These are phyloP conservation scores for Myriosclerotinia scirpicola DNA, from an alignment of 2,329 filamentous ascomycete genomes.

Conservation along the genomic window DNA sequence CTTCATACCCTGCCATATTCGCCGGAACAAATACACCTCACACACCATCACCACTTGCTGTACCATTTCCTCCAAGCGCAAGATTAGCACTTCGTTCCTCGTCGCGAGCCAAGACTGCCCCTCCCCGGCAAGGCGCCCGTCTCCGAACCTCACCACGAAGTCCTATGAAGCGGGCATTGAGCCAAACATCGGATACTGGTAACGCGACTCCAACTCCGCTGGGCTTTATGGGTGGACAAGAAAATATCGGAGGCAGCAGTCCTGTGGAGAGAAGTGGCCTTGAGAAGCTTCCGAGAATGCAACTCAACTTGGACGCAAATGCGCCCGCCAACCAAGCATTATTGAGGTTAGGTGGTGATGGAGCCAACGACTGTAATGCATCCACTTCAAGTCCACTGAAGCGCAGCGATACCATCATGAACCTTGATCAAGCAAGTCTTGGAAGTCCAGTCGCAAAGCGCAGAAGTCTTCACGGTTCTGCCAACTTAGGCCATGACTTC, in stretches of 20 bases:
- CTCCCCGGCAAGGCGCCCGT: constrained; percentile 58
- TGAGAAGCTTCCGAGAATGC: constrained; percentile 53
- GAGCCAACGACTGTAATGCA: constrained; percentile 45
- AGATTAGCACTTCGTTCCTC: constrained; percentile 66
- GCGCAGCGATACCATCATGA: constrained; percentile 87
- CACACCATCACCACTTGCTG: constrained; percentile 56
- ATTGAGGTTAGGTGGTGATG: constrained; percentile 52
- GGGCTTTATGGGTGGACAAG: constrained; percentile 42
- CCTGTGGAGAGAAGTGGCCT: constrained; percentile 49
- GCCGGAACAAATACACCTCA: constrained; percentile 41
- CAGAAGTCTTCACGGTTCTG: constrained; percentile 77
- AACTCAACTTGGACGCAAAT: constrained; percentile 50
- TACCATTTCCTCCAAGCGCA: constrained; percentile 64
- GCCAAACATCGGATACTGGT: constrained; percentile 63
- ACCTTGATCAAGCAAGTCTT: constrained; percentile 72
- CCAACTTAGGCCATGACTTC: constrained; percentile 61
- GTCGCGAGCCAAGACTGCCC: constrained; percentile 58
- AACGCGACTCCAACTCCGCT: constrained; percentile 56
- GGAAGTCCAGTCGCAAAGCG: constrained; percentile 90
- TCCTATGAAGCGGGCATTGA: constrained; percentile 76
- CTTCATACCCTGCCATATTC: constrained; percentile 53
- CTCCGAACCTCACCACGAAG: constrained; percentile 74
- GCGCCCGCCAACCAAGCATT: constrained; percentile 53
- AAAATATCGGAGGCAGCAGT: constrained; percentile 45
- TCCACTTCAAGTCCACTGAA: constrained; percentile 81